Conservation (phyloP, 805 yeast genomes). For the Zygosaccharomyces siamensis region DNA sequence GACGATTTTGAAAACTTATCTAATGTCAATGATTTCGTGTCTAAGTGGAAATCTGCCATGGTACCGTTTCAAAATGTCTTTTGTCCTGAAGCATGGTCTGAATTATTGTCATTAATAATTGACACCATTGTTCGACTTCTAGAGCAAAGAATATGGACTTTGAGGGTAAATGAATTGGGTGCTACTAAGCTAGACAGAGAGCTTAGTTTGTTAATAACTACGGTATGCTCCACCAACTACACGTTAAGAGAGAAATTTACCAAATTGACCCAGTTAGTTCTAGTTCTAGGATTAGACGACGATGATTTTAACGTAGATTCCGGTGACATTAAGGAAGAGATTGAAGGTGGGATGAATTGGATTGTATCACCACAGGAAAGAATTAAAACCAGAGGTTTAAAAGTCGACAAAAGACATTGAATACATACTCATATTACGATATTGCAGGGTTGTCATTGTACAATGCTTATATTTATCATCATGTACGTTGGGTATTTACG, state of each 20-base stretch:
- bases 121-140: constrained; percentile 49
- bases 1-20: constrained; percentile 37
- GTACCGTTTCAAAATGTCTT: constrained; percentile 60
- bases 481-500: constrained; percentile 4
- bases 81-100: constrained; percentile 48
- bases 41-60: constrained; percentile 60
- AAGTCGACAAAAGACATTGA: constrained; percentile 39
- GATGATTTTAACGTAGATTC: constrained; percentile 40
- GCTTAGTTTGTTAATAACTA: constrained; percentile 64
- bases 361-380: constrained; percentile 74
- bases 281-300: constrained; percentile 78
- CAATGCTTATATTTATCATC: background rate
- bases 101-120: constrained; percentile 47
- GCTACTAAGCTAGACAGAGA: constrained; percentile 80
- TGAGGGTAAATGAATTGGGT: constrained; percentile 76
- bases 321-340: constrained; percentile 38
- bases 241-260: constrained; percentile 71
- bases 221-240: constrained; percentile 68
- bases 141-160: constrained; percentile 63
- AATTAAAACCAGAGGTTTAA: constrained; percentile 51
- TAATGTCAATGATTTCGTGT: constrained; percentile 47
- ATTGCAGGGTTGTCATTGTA: background rate
- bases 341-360: constrained; percentile 52
- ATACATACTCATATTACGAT: background rate
- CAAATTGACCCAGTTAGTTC: constrained; percentile 76